Base-by-base conservation (phyloP, 495 filamentous ascomycete genomes). In the Lentithecium fluviatile region DNA sequence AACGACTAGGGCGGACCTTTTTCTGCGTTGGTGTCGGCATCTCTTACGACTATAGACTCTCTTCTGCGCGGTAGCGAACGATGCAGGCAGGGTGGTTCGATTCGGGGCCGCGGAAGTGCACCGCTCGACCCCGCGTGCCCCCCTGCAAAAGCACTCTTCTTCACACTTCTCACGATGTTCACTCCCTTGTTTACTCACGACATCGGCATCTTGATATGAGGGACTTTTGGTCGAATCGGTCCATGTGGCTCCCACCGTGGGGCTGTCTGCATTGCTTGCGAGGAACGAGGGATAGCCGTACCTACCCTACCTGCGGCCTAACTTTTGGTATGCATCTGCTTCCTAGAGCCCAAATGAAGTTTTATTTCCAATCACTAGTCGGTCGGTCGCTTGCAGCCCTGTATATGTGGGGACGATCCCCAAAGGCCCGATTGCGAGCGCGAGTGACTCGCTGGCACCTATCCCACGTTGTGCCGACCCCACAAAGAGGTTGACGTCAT, bases 1-100 rank as follows among this genome's bases (percentile, higher is more conserved):
- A 78, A 78, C 24, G 79, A 82, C 45, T 64, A 75, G 29, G 26
- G 66, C 45, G 60, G 38, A 5, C n/a, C n/a, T n/a, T 10, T 10
- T 10, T 2, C 17, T 7, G 21, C 13, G 15, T 7, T 26, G 40
- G 36, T 37, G 4, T 37, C 3, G 4, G 29, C 3, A 32, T 46
- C 32, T 19, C 13, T 26, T 21, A 54, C 21, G 32, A 23, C 5
- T n/a, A 54, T 26, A 54, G 34, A 23, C 43, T 23, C 26, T 24
- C 38, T 45, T 55, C 52, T 55, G 11, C 36, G 23, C 36, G 7
- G 15, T 23, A 36, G 38, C 1, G 23, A 21, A 5, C 29, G 52
- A 5, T 37, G 52, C 52, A 53, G 11, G 52, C 38, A 17, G 46
- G 29, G 10, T 10, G 29, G 29, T 10, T 3, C 29, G 29, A 4